Evolutionary conservation across 805 yeast genomes (phyloP), one percentile per base, ranked within the genome.

Genomic region (Yamadazyma paraphyllophila): DNA sequence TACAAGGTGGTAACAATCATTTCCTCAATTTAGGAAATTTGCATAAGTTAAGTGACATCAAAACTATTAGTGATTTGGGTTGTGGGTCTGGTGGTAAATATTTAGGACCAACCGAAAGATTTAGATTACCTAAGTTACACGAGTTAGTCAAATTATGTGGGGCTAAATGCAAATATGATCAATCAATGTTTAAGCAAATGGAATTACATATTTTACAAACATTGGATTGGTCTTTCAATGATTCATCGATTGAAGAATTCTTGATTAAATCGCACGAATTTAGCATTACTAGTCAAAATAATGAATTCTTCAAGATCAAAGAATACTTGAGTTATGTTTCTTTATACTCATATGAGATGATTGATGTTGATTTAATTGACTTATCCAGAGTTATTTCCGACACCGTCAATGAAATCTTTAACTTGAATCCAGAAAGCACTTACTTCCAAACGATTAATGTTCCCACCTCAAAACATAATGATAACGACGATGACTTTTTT

Each of bases 141-240:
- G 95, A 88, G 58, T 73, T 88, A 45, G 81, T 85, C 46, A 80
- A 76, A 55, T 71, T 87, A 53, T 87, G 96, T 67, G 87, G 88
- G 39, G 74, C 77, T 38, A 64, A 74, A 46, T 76, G 81, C 55
- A 75, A 75, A 46, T 83, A 83, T 57, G 69, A 67, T 45, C 58
- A 53, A 26, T 59, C 62, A 7, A 68, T 69, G 74, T 71, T 71
- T 55, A 80, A 79, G 49, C 91, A 85, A 63, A 87, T 85, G 92
- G 76, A 71, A 55, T 56, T 69, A 56, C 76, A 71, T 52, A 63
- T 71, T 33, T 61, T 71, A 43, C 53, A 61, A 35, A 71, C 76
- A 14, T 63, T 71, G 45, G 83, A 79, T 52, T 88, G 88, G 96
- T 72, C 73, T 30, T 68, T 88, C 43, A 77, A 77, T 39, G 88